A percentile compares a stretch with the other conserved stretches of the same genome.
These are phyloP conservation scores for Vigna mungo DNA, from an alignment of 306 rosid species.

Conservation along the genomic window DNA sequence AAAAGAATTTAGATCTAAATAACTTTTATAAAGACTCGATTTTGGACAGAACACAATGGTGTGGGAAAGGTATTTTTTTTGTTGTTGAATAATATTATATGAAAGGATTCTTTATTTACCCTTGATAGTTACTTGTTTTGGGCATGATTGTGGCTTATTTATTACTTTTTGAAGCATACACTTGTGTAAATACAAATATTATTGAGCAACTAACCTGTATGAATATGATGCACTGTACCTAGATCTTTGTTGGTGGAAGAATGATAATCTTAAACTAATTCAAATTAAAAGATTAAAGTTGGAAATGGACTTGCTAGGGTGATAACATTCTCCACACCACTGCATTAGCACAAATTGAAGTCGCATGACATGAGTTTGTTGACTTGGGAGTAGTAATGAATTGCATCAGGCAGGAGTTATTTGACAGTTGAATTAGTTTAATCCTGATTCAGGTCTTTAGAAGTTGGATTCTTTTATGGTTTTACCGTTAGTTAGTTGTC, in stretches of 20 bases:
- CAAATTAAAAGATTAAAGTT: background rate
- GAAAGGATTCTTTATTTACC: background rate
- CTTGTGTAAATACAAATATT: background rate
- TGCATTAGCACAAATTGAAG: background rate
- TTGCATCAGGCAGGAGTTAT: slow-evolving; percentile 26
- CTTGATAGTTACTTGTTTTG: background rate
- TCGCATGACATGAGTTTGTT: slow-evolving; percentile 16
- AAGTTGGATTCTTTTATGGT: slow-evolving; percentile 22
- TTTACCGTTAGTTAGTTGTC: slow-evolving; percentile 13
- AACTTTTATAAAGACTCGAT: background rate
- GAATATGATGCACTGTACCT: background rate
- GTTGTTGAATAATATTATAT: background rate
- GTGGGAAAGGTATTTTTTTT: background rate
- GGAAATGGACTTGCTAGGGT: background rate
- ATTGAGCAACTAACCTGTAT: background rate
- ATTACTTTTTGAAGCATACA: slow-evolving; percentile 13
- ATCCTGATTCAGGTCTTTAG: slow-evolving; percentile 25
- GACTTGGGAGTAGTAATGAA: slow-evolving; percentile 19
- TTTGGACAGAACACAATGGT: background rate
- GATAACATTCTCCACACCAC: background rate
- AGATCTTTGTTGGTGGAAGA: slow-evolving; percentile 1
- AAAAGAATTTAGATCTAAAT: background rate
- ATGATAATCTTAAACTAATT: background rate
- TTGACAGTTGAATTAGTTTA: slow-evolving; percentile 15
- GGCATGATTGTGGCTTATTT: slow-evolving; percentile 1